phyloP scores from a whole-genome alignment of 768 basidiomycete genomes.

The Chalciporus sphaerocephalus region DNA sequence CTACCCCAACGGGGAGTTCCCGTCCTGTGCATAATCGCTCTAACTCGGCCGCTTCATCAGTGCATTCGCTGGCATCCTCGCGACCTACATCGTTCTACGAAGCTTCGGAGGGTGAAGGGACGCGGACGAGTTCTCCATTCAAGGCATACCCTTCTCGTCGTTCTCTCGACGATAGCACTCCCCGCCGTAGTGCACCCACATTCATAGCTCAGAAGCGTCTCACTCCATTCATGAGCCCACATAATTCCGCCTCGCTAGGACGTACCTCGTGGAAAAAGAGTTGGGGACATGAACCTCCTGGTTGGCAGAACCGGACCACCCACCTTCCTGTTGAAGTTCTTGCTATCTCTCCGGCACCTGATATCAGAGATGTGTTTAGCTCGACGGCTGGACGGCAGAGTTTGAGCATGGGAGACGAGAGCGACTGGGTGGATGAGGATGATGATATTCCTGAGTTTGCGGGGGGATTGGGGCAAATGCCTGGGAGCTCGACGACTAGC shows the following conservation, averaged over 20 bases:
- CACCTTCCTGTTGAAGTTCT: conserved; percentile 75
- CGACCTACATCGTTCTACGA: conserved; percentile 78
- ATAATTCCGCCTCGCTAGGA: conserved; percentile 44
- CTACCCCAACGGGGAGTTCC: conserved; percentile 27
- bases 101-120: conserved; percentile 60
- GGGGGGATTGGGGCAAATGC: conserved; percentile 70
- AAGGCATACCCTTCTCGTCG: conserved; percentile 44
- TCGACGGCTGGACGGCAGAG: conserved; percentile 45
- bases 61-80: conserved; percentile 71
- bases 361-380: conserved; percentile 79
- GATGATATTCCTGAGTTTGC: conserved; percentile 69
- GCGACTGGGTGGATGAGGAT: conserved; percentile 87
- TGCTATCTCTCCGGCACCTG: conserved; percentile 51
- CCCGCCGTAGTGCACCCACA: conserved; percentile 45
- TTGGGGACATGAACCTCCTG: conserved; percentile 84
- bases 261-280: conserved; percentile 85
- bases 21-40: conserved; percentile 61
- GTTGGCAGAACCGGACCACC: conserved; percentile 66
- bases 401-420: conserved; percentile 64
- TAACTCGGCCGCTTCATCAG: conserved; percentile 73
- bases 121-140: conserved; percentile 63
- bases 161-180: conserved; percentile 45
- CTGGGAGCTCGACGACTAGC: conserved; percentile 26
- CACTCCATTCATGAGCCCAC: conserved; percentile 65
- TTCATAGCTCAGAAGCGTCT: conserved; percentile 81